Conservation (phyloP, 2,329 filamentous ascomycete species). For the Arthrobotrys sinensis region DNA sequence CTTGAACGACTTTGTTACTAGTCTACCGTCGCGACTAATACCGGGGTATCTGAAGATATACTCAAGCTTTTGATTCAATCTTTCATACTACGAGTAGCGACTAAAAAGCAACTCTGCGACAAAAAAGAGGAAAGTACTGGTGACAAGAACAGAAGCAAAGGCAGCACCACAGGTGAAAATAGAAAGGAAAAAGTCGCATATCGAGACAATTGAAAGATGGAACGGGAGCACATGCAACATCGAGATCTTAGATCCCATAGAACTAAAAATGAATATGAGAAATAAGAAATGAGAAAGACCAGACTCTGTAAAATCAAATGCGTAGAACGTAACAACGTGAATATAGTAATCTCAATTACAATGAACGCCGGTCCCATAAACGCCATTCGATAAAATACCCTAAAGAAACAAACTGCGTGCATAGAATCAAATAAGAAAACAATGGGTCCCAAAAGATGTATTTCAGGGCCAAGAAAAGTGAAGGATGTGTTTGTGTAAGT, state of each 20-base stretch:
- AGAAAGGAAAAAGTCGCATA: not conserved
- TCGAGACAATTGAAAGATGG: not conserved
- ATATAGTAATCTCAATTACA: not conserved
- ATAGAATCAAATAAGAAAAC: slow-evolving; percentile 12
- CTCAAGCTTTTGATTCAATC: slow-evolving; percentile 23
- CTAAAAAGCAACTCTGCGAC: not conserved
- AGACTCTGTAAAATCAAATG: not conserved
- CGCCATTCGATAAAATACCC: slow-evolving; percentile 15
- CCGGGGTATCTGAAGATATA: not conserved
- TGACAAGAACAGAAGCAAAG: not conserved
- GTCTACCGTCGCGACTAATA: too few relatives aligned
- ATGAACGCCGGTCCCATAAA: slow-evolving; percentile 40
- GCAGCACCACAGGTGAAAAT: slow-evolving; percentile 8
- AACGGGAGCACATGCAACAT: not conserved
- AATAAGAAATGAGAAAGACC: not conserved
- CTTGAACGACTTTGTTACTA: too few relatives aligned
- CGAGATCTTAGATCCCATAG: slow-evolving; percentile 16
- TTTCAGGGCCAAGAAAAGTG: not conserved
- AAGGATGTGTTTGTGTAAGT: slow-evolving; percentile 18
- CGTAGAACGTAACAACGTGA: slow-evolving; percentile 5
- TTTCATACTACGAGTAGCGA: not conserved
- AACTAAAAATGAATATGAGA: slow-evolving; percentile 36
- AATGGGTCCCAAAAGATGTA: not conserved
- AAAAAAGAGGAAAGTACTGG: not conserved
- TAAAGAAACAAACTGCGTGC: not conserved